Base-by-base conservation (phyloP, 352 stramenopile species). In the Plasmopara muralis region DNA sequence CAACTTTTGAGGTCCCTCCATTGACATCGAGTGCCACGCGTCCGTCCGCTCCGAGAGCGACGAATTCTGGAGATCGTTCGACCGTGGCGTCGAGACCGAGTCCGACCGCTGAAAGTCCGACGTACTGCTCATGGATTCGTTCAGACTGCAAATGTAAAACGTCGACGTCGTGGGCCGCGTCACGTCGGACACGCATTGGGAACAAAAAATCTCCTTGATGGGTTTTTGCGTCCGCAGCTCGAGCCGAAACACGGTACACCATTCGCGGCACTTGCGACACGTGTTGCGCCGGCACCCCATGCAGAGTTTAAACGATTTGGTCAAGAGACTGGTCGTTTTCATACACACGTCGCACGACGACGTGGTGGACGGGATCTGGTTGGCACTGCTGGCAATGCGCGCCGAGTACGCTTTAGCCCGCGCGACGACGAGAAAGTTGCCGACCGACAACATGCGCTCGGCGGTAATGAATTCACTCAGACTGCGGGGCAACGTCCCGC, bases 241-340 rank as follows among this genome's bases (percentile, higher is more conserved):
- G 1, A 85, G 58, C 0, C 67, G 66, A 47, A 87, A 87, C 1
- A 85, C 62, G 2, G 56, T 69, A 42, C 73, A 74, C 55, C 55
- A 69, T 25, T 82, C 57, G 4, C 68, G 64, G 37, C 76, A 87
- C 33, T 68, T 72, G 16, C 41, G 50, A 45, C 76, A 87, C 16
- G 78, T 67, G n/a, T 74, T 74, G 12, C 65, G 69, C 7, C 72
- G 64, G 49, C 76, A 87, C n/a, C 73, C 76, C 55, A 72, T 67
- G 43, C 76, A 87, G 25, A 71, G 33, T 38, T 80, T 70, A 10
- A 75, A 47, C 6, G 55, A 42, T 0, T 62, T 52, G 8, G 39
- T 43, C n/a, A 85, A 54, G 8, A 85, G 28, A 29, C 53, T 68
- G 0, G 71, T 60, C 14, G 64, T 64, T 34, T 70, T 71, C 51